These are phyloP conservation scores for Pythium aristosporum DNA, from an alignment of 352 stramenopile genomes.

Conservation along the genomic window DNA sequence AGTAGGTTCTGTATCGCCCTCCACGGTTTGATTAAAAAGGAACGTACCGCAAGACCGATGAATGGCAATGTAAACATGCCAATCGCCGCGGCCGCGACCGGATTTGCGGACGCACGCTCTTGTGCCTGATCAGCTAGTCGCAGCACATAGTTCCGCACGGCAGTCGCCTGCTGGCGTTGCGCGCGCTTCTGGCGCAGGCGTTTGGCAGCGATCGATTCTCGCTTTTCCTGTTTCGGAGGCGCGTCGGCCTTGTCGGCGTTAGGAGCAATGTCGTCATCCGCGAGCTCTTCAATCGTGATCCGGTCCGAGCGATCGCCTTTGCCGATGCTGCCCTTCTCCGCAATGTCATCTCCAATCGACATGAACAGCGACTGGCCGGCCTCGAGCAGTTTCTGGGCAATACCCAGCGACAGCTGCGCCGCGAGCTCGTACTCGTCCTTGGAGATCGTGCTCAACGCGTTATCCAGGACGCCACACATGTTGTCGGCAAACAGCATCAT, in stretches of 20 bases:
- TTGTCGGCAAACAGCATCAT: constrained; percentile 74
- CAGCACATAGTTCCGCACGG: constrained; percentile 51
- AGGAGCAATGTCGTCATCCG: constrained; percentile 30
- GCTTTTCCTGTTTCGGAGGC: constrained; percentile 2
- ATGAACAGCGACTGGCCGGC: constrained; percentile 67
- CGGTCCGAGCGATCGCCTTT: constrained; percentile 41
- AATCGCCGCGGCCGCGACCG: constrained; percentile 60
- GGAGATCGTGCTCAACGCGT: constrained; percentile 70
- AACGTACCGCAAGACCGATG: constrained; percentile 68
- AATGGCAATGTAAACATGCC: constrained; percentile 65
- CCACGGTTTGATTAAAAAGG: neutral
- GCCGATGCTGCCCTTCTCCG: constrained; percentile 36
- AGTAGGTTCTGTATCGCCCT: neutral
- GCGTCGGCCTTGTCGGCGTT: neutral
- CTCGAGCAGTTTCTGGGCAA: constrained; percentile 73
- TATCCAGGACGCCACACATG: constrained; percentile 75
- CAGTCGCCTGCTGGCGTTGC: constrained; percentile 34
- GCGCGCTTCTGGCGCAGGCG: constrained; percentile 23
- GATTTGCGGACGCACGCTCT: constrained; percentile 47
- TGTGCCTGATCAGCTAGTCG: constrained; percentile 42
- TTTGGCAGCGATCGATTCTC: constrained; percentile 17
- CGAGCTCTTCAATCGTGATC: constrained; percentile 75
- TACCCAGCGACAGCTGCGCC: constrained; percentile 67
- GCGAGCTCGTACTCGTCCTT: constrained; percentile 67
- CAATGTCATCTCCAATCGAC: constrained; percentile 64